phyloP scores from a whole-genome alignment of 768 basidiomycete species.

The Russula olivacea region DNA sequence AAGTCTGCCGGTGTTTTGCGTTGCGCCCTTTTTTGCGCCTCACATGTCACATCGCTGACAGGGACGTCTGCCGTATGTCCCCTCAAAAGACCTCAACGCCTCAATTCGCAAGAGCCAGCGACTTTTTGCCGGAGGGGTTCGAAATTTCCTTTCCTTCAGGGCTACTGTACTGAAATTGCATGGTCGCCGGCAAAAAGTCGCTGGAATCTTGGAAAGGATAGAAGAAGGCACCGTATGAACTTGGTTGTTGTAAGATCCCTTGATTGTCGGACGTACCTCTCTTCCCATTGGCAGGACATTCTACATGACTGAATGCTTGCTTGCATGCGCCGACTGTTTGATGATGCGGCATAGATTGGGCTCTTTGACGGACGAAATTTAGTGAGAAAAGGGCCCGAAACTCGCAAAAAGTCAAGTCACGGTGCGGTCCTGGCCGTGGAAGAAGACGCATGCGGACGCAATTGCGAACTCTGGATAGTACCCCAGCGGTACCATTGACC shows the following conservation, averaged over 20 bases:
- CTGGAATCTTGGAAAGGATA: neutral
- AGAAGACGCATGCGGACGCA: neutral
- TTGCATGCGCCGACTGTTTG: neutral
- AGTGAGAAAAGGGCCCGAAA: neutral
- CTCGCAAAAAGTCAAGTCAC: neutral
- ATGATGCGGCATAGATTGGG: neutral
- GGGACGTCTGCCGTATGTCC: neutral
- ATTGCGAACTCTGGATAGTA: neutral
- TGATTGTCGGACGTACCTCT: constrained; percentile 17
- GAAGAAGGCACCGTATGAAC: too few species aligned
- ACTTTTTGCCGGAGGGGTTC: neutral
- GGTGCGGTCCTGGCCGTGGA: neutral
- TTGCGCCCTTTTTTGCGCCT: neutral
- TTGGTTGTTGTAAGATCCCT: constrained; percentile 19
- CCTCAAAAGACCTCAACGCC: neutral
- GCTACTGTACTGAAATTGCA: neutral
- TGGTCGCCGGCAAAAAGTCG: neutral
- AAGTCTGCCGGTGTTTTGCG: too few species aligned
- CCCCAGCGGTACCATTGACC: neutral
- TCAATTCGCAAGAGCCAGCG: neutral
- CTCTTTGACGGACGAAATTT: neutral
- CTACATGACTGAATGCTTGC: too few species aligned
- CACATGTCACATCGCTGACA: neutral
- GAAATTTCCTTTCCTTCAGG: neutral
- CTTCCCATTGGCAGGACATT: neutral